phyloP scores from a whole-genome alignment of 208 protist genomes.

The Naegleria lovaniensis region DNA sequence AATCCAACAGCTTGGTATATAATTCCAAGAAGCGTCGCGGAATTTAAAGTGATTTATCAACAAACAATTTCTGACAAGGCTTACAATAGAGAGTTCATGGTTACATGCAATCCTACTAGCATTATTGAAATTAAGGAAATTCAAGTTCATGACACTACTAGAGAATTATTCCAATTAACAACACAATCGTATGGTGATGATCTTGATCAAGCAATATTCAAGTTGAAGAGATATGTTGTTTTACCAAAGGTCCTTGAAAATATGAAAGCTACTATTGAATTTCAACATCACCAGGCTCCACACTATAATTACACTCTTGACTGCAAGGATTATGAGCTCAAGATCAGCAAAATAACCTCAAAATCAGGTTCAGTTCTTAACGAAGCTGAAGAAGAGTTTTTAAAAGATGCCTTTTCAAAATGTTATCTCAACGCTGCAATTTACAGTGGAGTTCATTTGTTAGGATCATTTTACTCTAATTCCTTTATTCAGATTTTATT shows the following conservation, averaged over 20 bases:
- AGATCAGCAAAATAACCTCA: neutral
- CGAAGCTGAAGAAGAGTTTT: neutral
- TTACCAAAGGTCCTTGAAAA: neutral
- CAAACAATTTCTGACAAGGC: neutral
- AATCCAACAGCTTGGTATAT: neutral
- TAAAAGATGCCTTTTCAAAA: neutral
- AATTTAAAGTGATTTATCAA: neutral
- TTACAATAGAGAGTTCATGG: neutral
- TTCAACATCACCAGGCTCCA: too few species aligned
- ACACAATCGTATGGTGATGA: neutral
- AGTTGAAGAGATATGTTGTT: neutral
- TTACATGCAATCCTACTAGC: neutral
- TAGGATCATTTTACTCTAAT: neutral
- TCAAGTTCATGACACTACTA: neutral
- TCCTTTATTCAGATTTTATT: neutral
- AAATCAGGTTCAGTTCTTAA: neutral
- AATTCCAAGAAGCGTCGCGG: neutral
- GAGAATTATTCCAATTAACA: neutral
- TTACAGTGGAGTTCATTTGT: neutral
- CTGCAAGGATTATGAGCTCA: neutral
- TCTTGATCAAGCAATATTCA: neutral
- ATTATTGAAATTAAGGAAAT: neutral
- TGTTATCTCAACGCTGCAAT: neutral
- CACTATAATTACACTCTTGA: neutral
- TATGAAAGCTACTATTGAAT: neutral